Percentiles rank a stretch among this genome's conserved stretches.
Conservation (phyloP, 225 moss, liverwort and hornwort species). For the Marchantia polymorpha region DNA sequence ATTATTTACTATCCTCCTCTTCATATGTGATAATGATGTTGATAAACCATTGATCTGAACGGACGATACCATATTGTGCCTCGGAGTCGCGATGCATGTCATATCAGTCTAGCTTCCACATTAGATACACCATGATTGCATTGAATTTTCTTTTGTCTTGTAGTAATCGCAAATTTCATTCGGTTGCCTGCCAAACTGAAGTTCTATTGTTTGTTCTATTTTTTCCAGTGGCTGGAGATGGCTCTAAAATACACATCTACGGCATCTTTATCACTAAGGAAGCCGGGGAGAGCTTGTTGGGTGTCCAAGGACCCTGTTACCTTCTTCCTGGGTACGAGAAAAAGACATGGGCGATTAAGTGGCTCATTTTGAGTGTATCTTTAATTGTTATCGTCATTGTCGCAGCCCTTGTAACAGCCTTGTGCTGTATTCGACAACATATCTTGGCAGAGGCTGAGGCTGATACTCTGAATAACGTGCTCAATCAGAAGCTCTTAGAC, state of each 20-base stretch:
- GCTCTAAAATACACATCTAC: constrained; percentile 29
- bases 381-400: constrained; percentile 32
- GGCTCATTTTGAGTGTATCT: constrained; percentile 37
- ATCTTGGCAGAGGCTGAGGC: constrained; percentile 35
- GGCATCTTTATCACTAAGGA: constrained; percentile 34
- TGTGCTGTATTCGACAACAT: constrained; percentile 36
- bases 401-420: constrained; percentile 24
- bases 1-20: no score
- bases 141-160: no score
- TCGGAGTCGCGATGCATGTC: no score
- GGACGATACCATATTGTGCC: no score
- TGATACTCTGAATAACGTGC: background rate
- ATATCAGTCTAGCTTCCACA: no score
- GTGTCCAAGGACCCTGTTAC: constrained; percentile 22
- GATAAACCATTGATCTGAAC: no score
- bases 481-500: constrained; percentile 27
- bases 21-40: no score
- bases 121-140: no score
- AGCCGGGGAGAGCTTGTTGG: constrained; percentile 29
- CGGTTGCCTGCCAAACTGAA: background rate
- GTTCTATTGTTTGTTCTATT: background rate
- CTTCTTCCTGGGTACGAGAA: constrained; percentile 27
- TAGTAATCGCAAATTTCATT: no score
- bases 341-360: constrained; percentile 25
- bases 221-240: constrained; percentile 33